Percentiles rank a stretch among this genome's conserved stretches.
These are phyloP conservation scores for Mucor velutinosus DNA, from an alignment of 371 early-diverging fungal species.

Conservation along the genomic window DNA sequence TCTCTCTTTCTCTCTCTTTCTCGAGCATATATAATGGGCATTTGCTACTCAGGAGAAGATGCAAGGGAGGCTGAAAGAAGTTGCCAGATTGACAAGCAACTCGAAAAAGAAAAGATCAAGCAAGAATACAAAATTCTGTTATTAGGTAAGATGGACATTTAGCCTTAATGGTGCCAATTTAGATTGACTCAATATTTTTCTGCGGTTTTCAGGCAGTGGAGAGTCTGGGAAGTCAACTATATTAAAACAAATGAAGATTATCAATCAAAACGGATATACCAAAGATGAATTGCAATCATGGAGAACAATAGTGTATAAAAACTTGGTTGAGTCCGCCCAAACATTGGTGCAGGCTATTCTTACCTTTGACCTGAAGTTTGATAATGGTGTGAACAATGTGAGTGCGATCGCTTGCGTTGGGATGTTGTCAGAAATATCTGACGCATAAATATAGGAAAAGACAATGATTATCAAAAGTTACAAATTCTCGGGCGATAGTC, in stretches of 20 bases:
- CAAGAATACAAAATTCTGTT: conserved; percentile 75
- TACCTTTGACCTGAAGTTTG: conserved; percentile 37
- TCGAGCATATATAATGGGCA: conserved; percentile 45
- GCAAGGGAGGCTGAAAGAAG: conserved; percentile 48
- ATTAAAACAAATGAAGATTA: conserved; percentile 92
- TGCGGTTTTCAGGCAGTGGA: conserved; percentile 62
- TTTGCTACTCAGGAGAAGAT: conserved; percentile 63
- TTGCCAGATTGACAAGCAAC: conserved; percentile 61
- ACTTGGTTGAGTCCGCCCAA: conserved; percentile 76
- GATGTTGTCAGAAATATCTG: background rate
- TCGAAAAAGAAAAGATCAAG: conserved; percentile 55
- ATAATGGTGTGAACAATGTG: background rate
- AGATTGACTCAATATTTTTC: background rate
- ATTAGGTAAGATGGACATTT: conserved; percentile 51
- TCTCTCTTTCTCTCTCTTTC: background rate
- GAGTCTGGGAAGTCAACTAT: conserved; percentile 93
- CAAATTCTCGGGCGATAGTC: conserved; percentile 7
- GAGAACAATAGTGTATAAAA: conserved; percentile 76
- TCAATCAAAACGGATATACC: conserved; percentile 87
- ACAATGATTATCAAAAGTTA: conserved; percentile 6
- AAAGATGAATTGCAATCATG: conserved; percentile 77
- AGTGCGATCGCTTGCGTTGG: background rate
- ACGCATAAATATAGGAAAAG: background rate
- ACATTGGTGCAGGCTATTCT: conserved; percentile 62
- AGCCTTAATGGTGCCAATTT: background rate